These are phyloP conservation scores for Camptophora hylomeconis DNA, from an alignment of 2,329 filamentous ascomycete genomes.

Conservation along the genomic window DNA sequence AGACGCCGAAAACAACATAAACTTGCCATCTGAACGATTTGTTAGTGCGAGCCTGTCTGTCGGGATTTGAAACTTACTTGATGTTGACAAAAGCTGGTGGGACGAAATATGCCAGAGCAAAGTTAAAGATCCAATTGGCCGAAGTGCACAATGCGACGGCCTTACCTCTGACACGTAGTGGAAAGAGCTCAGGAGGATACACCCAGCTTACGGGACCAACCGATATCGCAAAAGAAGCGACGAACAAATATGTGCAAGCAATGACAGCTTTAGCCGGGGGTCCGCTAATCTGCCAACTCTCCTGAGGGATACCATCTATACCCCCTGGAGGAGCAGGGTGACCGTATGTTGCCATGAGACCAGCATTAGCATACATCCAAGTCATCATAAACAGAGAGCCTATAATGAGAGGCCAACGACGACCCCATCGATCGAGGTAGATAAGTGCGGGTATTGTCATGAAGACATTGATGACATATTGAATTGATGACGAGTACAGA, in stretches of 20 bases:
- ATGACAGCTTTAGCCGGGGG: conserved; percentile 50
- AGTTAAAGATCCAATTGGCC: conserved; percentile 52
- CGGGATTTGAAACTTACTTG: too few relatives aligned
- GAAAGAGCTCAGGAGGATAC: conserved; percentile 51
- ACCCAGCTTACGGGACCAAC: conserved; percentile 42
- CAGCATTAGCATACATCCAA: conserved; percentile 32
- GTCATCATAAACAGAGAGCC: conserved; percentile 51
- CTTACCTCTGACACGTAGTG: conserved; percentile 49
- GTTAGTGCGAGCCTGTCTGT: too few relatives aligned
- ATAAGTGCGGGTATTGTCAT: conserved; percentile 67
- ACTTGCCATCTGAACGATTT: too few relatives aligned
- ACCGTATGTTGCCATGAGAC: conserved; percentile 28
- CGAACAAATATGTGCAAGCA: conserved; percentile 60
- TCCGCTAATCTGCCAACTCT: conserved; percentile 26
- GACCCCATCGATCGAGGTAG: conserved; percentile 64
- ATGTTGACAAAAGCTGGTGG: conserved; percentile 47
- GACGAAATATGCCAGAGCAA: conserved; percentile 40
- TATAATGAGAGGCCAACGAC: conserved; percentile 52
- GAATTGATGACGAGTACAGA: conserved; percentile 54
- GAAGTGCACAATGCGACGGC: conserved; percentile 49
- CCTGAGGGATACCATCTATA: conserved; percentile 21
- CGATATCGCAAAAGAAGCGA: conserved; percentile 53
- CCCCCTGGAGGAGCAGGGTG: conserved; percentile 25
- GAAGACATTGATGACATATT: conserved; percentile 67
- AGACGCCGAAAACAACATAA: conserved; percentile 64